Conservation (phyloP, 2,329 filamentous ascomycete species). For the Amylocarpus encephaloides region DNA sequence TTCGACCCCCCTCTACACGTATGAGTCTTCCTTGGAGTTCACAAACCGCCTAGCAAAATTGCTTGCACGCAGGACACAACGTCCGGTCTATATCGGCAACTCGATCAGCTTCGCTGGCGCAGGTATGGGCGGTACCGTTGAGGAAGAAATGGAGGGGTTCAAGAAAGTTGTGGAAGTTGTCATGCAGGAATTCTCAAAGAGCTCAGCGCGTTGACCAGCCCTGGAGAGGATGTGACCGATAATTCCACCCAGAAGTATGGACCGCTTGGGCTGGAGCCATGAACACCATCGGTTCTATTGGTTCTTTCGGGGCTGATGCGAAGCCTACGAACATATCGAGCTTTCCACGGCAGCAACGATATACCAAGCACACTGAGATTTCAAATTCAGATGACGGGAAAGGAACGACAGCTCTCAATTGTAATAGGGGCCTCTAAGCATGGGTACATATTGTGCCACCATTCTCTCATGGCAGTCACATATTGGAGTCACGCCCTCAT, state of each 20-base stretch:
- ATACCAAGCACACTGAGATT: too few relatives aligned
- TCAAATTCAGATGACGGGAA: too few relatives aligned
- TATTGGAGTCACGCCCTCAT: neutral
- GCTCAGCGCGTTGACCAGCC: constrained; percentile 6
- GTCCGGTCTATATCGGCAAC: constrained; percentile 85
- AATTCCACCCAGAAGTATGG: too few relatives aligned
- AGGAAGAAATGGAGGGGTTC: constrained; percentile 92
- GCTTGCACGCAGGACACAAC: constrained; percentile 62
- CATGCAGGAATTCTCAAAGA: constrained; percentile 44
- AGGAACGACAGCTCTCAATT: too few relatives aligned
- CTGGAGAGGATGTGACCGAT: neutral
- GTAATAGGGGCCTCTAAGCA: too few relatives aligned
- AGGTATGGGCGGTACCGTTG: constrained; percentile 71
- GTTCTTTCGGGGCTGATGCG: too few relatives aligned
- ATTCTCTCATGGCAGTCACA: neutral
- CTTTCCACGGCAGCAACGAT: too few relatives aligned
- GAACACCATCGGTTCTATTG: too few relatives aligned
- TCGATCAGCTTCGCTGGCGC: constrained; percentile 72
- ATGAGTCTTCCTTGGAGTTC: constrained; percentile 76
- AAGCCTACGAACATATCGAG: too few relatives aligned
- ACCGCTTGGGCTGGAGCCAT: too few relatives aligned
- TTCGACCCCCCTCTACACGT: constrained; percentile 71
- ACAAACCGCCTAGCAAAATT: constrained; percentile 79
- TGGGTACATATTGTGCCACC: neutral
- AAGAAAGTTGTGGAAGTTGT: constrained; percentile 67